phyloP scores from a whole-genome alignment of 1,139 yeast species.

The Lodderomyces jiufengensis region DNA sequence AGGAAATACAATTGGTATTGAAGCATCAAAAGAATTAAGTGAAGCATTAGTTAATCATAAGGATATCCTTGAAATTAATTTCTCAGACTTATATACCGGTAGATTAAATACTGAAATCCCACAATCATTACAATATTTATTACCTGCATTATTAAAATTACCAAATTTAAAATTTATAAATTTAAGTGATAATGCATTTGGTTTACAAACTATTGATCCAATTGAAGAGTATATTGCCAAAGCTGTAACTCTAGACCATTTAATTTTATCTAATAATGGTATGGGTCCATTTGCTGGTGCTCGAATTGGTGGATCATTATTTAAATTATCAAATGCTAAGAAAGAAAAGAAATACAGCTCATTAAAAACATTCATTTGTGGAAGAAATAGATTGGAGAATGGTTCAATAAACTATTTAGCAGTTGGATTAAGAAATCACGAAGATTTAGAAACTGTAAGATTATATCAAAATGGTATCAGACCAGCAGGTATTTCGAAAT shows the following conservation, averaged over 20 bases:
- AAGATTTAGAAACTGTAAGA: conserved; percentile 66
- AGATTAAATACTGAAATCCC: conserved; percentile 95
- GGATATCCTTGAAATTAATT: conserved; percentile 61
- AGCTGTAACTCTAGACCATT: conserved; percentile 78
- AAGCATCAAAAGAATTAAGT: conserved; percentile 74
- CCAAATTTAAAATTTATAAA: conserved; percentile 69
- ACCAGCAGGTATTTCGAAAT: conserved; percentile 80
- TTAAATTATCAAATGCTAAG: conserved; percentile 66
- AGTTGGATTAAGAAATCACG: conserved; percentile 72
- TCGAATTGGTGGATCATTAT: conserved; percentile 83
- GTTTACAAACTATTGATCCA: conserved; percentile 90
- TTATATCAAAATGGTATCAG: conserved; percentile 95
- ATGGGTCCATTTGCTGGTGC: conserved; percentile 98
- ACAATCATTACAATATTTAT: conserved; percentile 63
- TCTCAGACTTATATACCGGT: conserved; percentile 93
- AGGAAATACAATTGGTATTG: conserved; percentile 93
- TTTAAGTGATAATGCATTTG: conserved; percentile 93
- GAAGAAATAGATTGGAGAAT: conserved; percentile 92
- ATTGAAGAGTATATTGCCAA: conserved; percentile 72
- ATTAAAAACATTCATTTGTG: conserved; percentile 84
- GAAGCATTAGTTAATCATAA: conserved; percentile 50
- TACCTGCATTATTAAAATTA: conserved; percentile 70
- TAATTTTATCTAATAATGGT: conserved; percentile 89
- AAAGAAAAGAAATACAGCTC: conserved; percentile 40
- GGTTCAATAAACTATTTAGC: conserved; percentile 84